Base-by-base conservation (phyloP, 1,284 basidiomycete genomes). In the Limonomyces culmigenus region DNA sequence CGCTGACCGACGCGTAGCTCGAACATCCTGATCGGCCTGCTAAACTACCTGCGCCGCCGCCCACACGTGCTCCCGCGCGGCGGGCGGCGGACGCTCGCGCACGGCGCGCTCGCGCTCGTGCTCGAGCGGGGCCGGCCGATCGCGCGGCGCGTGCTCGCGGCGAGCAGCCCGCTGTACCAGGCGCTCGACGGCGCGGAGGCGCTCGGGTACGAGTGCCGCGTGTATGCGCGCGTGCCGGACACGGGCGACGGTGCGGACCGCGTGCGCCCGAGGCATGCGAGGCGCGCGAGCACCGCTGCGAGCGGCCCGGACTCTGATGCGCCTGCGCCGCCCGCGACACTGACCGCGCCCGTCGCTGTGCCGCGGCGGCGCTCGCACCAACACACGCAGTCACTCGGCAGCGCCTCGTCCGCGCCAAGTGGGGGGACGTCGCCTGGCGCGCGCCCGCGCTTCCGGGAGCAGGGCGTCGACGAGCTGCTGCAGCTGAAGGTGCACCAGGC, bases 401-500 rank as follows among this genome's bases (percentile, higher is more conserved):
- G 17, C 30, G 30, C 30, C 8, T 6, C 6, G 30, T 17, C 30
- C 6, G 30, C 30, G 16, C 11, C 16, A 15, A 17, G 11, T 15
- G 16, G 16, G 10, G 14, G 15, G 5, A 20, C 18, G 18, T 19
- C 29, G 4, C 19, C 35, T 33, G 33, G 33, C 35, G 38, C 45
- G n/a, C 60, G 66, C 10, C 47, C 63, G 32, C 62, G 70, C 10
- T 76, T 75, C 51, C 70, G 79, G 41, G 80, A 85, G 48, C 85
- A 91, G 55, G 84, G 81, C 11, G 86, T 89, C 3, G 86, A 88
- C 48, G 87, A 91, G 53, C 63, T 91, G 15, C 55, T 91, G 33
- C 86, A 89, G 51, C 62, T 91, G 37, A 89, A 91, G 50, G 63
- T 91, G 18, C 74, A 88, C 45, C 84, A 88, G 50, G 75, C 78